These are phyloP conservation scores for Arthroderma uncinatum DNA, from an alignment of 2,329 filamentous ascomycete genomes.

Conservation along the genomic window DNA sequence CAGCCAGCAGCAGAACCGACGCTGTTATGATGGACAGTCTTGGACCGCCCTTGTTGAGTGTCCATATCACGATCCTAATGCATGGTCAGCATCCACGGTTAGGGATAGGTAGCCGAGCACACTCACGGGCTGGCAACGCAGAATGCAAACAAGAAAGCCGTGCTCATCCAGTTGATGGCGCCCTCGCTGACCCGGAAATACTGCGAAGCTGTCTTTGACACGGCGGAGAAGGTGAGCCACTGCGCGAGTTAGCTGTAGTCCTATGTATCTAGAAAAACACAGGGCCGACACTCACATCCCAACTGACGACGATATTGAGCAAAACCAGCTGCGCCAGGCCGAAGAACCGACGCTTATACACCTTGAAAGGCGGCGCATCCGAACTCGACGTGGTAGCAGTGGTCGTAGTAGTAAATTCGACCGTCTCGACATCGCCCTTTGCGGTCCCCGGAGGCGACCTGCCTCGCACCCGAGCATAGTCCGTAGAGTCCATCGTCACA, in stretches of 20 bases:
- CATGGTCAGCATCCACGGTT: neutral
- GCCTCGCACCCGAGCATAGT: neutral
- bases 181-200: constrained; percentile 68
- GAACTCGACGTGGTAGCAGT: neutral
- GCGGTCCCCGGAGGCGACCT: neutral
- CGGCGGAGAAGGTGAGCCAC: constrained; percentile 89
- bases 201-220: constrained; percentile 58
- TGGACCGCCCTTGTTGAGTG: constrained; percentile 64
- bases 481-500: neutral
- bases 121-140: constrained; percentile 55
- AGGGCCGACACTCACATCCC: constrained; percentile 61
- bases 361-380: constrained; percentile 31
- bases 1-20: constrained; percentile 61
- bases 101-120: neutral
- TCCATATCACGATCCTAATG: constrained; percentile 53
- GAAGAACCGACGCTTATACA: constrained; percentile 83
- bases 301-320: constrained; percentile 85
- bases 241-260: constrained; percentile 24
- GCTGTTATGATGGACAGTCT: constrained; percentile 64
- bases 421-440: neutral
- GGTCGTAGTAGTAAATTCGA: neutral
- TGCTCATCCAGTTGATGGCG: constrained; percentile 87
- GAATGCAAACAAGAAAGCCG: constrained; percentile 76
- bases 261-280: neutral
- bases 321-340: constrained; percentile 73